Conservation (phyloP, 2,329 filamentous ascomycete genomes). For the Elsinoe necatrix region DNA sequence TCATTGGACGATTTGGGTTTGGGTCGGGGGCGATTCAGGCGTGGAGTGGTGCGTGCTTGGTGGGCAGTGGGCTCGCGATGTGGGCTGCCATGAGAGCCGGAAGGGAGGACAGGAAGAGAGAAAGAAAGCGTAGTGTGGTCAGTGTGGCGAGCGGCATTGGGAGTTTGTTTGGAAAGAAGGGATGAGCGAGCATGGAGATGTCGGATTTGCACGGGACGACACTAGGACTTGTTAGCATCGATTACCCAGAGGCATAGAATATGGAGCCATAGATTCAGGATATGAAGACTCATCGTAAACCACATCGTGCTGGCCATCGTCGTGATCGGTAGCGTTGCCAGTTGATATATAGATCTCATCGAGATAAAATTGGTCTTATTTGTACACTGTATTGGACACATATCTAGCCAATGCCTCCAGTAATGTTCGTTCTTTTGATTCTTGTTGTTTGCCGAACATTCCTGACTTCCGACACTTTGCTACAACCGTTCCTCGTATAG, state of each 20-base stretch:
- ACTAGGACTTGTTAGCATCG: background rate
- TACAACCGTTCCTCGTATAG: too few relatives aligned
- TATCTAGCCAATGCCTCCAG: background rate
- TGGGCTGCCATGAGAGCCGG: conserved; percentile 21
- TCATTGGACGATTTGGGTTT: conserved; percentile 33
- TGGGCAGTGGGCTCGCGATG: conserved; percentile 38
- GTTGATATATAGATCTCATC: background rate
- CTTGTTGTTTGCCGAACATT: too few relatives aligned
- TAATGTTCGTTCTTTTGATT: background rate
- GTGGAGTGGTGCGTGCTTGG: conserved; percentile 38
- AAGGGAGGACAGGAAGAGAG: conserved; percentile 15
- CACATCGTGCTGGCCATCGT: too few relatives aligned
- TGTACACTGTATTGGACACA: background rate
- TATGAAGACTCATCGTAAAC: too few relatives aligned
- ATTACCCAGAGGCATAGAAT: background rate
- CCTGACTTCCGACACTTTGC: too few relatives aligned
- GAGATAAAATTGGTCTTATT: background rate
- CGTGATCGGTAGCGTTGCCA: too few relatives aligned
- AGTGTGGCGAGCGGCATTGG: background rate
- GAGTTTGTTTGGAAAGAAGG: background rate
- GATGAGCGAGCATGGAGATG: background rate
- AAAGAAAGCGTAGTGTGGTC: conserved; percentile 11
- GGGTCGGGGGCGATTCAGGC: conserved; percentile 40
- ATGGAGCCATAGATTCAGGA: too few relatives aligned
- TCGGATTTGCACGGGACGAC: background rate